Evolutionary conservation across 139 green algal genomes (phyloP).

Genomic region (Micractinium conductrix): DNA sequence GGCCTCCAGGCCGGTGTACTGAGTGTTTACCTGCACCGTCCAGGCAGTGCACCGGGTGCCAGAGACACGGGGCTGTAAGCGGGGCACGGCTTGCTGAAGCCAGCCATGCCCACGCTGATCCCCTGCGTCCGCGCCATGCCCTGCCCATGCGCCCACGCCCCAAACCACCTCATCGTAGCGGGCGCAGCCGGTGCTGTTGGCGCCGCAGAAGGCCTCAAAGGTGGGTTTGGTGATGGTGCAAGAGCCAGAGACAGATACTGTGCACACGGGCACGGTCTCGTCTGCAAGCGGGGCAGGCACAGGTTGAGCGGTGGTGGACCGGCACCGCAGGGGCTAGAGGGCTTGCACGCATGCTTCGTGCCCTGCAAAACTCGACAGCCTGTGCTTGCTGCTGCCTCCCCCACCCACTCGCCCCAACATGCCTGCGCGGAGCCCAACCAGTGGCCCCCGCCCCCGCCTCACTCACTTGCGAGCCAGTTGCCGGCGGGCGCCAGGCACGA

Average conservation of each 20-base stretch:
- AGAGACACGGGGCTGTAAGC: too few species aligned
- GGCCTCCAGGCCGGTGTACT: neutral
- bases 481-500: neutral
- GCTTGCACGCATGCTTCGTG: too few species aligned
- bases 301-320: neutral
- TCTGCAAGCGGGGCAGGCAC: neutral
- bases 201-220: constrained; percentile 18
- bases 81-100: neutral
- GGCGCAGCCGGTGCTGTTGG: neutral
- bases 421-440: too few species aligned
- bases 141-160: too few species aligned
- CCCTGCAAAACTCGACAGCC: neutral
- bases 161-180: constrained; percentile 32
- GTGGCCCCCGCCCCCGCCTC: too few species aligned
- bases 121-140: too few species aligned
- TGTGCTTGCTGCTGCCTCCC: too few species aligned
- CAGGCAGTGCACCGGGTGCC: neutral
- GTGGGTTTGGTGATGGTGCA: neutral
- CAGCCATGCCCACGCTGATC: neutral
- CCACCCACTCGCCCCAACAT: too few species aligned
- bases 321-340: too few species aligned
- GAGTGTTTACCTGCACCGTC: neutral
- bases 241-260: neutral
- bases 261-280: neutral
- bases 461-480: constrained; percentile 20